A percentile compares a stretch with the other conserved stretches of the same genome.
Conservation (phyloP, 345 rosid species). For the Euphorbia peplus region DNA sequence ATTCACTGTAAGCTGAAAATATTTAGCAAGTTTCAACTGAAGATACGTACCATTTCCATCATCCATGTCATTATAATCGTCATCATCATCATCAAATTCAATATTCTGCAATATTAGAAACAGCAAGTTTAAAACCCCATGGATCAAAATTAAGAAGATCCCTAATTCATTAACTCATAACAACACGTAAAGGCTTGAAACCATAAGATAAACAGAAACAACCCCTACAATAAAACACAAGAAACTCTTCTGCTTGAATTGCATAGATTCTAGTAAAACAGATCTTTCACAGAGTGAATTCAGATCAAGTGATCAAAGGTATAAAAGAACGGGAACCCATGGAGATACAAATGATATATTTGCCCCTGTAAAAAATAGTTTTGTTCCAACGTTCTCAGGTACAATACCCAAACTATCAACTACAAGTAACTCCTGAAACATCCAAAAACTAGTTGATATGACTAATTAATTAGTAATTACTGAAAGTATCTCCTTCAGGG, state of each 20-base stretch:
- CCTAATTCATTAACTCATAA: neutral
- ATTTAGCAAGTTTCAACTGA: neutral
- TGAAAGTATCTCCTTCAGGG: neutral
- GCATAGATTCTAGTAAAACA: neutral
- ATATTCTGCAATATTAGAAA: neutral
- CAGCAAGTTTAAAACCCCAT: neutral
- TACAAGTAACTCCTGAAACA: neutral
- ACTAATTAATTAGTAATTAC: neutral
- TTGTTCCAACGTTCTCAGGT: neutral
- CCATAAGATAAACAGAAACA: neutral
- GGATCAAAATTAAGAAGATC: neutral
- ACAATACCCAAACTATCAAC: neutral
- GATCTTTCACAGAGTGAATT: neutral
- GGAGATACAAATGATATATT: neutral
- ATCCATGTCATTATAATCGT: neutral
- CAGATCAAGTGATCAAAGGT: neutral
- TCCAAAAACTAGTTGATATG: no score
- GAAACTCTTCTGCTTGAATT: neutral
- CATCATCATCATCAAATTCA: slow-evolving; percentile 5
- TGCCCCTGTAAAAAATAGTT: neutral
- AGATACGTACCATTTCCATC: slow-evolving; percentile 1
- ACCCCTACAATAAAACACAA: neutral
- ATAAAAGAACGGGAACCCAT: neutral
- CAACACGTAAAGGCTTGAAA: neutral
- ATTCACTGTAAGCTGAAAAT: neutral